Base-by-base conservation (phyloP, 148 eudicot genomes). In the Selenicereus undatus region DNA sequence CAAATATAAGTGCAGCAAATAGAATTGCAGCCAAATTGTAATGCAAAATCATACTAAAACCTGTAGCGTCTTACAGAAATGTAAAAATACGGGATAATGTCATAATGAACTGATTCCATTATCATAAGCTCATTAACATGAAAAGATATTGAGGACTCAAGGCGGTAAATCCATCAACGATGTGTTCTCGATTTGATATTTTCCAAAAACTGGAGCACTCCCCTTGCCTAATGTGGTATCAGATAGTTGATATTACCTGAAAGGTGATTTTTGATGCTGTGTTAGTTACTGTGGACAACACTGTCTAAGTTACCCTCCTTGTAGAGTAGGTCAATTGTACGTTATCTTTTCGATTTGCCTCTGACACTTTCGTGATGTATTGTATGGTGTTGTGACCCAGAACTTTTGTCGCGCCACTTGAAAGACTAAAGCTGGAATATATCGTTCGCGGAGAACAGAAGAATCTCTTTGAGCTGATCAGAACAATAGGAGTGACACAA, bases 361-460 rank as follows among this genome's bases (percentile, higher is more conserved):
- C 75, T 77, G 71, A 73, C 42, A 13, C 45, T 78, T 48, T 73
- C 70, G 51, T 71, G 50, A 73, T 81, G 32, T 30, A 54, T 75
- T 70, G 50, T 80, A 22, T 78, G 86, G 69, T 80, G 36, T 10
- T 45, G 50, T 45, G 8, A 26, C 35, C 73, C 94, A 95, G 99
- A 88, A 93, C 99, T 76, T 83, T 96, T 88, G 93, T 93, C 79
- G 99, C 99, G 7, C 99, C 99, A n/a, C 92, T 96, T 78, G 99
- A 96, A 88, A 91, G 99, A 82, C 75, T 96, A 58, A 96, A 96
- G 91, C 88, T 96, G 85, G 98, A 96, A 83, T 96, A 96, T 79
- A 93, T 96, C 74, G 98, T 96, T 76, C 95, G 97, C 79, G 93
- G 98, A 64, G 99, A 96, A 82, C 90, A 91, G 86, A 92, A 85